These are phyloP conservation scores for Craterostigma plantagineum DNA, from an alignment of 257 asterid species.

Conservation along the genomic window DNA sequence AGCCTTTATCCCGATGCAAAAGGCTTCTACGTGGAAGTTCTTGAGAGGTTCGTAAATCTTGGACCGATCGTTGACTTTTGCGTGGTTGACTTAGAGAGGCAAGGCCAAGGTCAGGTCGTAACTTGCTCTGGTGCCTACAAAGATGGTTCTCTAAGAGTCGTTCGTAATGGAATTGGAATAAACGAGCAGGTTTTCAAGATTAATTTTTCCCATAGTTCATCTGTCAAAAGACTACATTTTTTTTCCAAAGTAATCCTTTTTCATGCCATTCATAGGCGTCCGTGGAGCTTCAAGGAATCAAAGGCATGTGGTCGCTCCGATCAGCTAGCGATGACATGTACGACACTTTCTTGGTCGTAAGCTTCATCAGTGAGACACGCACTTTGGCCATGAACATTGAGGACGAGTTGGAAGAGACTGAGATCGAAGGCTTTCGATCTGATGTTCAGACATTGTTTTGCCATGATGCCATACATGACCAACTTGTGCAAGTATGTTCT, in stretches of 20 bases:
- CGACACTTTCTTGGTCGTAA: conserved; percentile 65
- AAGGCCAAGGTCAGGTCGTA: conserved; percentile 83
- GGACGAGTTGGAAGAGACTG: conserved; percentile 74
- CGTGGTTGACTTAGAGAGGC: conserved; percentile 75
- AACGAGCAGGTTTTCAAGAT: conserved; percentile 43
- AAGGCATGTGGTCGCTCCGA: conserved; percentile 79
- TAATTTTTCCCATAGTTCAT: neutral
- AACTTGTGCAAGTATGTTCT: conserved; percentile 48
- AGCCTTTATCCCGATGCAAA: conserved; percentile 54
- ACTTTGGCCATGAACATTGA: conserved; percentile 71
- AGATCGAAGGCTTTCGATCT: conserved; percentile 62
- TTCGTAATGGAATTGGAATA: conserved; percentile 68
- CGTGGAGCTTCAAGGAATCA: conserved; percentile 76
- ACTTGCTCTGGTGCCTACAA: conserved; percentile 75
- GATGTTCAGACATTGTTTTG: conserved; percentile 61
- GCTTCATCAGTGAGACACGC: conserved; percentile 70
- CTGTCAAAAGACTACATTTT: neutral
- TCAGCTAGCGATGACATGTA: conserved; percentile 56
- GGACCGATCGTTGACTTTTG: conserved; percentile 78
- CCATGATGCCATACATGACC: conserved; percentile 57
- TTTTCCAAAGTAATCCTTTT: conserved; percentile 7
- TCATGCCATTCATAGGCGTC: conserved; percentile 35
- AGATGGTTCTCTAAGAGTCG: conserved; percentile 72
- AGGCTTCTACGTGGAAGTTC: conserved; percentile 71
- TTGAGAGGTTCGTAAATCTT: conserved; percentile 58